Percentiles rank a stretch among this genome's conserved stretches.
Conservation (phyloP, 129 eudicot species). For the Ambrosia trifida region DNA sequence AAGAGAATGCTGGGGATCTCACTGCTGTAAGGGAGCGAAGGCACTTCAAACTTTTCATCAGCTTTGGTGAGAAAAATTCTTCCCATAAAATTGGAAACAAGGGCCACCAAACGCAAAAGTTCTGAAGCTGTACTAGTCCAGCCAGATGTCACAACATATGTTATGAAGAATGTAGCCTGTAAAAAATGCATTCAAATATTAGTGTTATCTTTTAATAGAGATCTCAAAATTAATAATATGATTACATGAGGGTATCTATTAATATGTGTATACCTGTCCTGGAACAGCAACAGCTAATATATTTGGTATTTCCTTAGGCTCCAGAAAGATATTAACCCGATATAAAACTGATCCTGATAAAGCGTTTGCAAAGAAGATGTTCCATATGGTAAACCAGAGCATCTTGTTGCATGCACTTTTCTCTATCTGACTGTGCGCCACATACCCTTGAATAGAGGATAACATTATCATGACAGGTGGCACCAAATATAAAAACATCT, state of each 20-base stretch:
- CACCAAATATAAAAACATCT: conserved; percentile 55
- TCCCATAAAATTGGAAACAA: conserved; percentile 42
- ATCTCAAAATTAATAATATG: conserved; percentile 6
- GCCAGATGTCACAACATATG: conserved; percentile 89
- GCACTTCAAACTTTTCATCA: conserved; percentile 62
- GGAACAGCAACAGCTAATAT: conserved; percentile 86
- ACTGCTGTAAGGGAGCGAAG: conserved; percentile 72
- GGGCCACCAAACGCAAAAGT: conserved; percentile 53
- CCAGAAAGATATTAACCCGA: conserved; percentile 49
- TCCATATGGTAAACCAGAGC: conserved; percentile 86
- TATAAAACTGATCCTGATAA: conserved; percentile 78
- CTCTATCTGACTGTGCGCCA: conserved; percentile 77
- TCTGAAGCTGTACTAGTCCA: conserved; percentile 82
- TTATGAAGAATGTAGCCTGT: conserved; percentile 86
- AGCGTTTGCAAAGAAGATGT: conserved; percentile 78
- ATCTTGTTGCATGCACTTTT: conserved; percentile 85
- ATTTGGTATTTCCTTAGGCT: conserved; percentile 73
- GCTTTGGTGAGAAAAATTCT: conserved; percentile 35
- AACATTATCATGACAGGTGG: conserved; percentile 78
- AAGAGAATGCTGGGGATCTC: conserved; percentile 76
- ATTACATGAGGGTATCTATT: conserved; percentile 13
- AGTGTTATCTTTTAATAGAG: conserved; percentile 16
- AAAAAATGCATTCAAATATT: conserved; percentile 9
- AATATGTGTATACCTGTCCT: conserved; percentile 59
- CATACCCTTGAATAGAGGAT: conserved; percentile 78